Conservation (phyloP, 2,329 filamentous ascomycete species). For the Amylocarpus encephaloides region DNA sequence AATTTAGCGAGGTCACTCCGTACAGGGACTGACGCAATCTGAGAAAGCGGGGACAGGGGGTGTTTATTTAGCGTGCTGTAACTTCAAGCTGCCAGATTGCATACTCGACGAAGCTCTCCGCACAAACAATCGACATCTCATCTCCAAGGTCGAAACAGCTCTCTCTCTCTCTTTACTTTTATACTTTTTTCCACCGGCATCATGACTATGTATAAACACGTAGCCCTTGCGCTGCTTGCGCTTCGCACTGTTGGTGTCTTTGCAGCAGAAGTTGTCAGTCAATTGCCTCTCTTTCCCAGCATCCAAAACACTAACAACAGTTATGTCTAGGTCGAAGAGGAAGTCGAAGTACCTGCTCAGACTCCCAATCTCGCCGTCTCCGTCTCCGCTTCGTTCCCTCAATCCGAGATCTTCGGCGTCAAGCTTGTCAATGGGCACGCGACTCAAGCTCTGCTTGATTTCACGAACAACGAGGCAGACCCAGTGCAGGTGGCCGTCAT, state of each 20-base stretch:
- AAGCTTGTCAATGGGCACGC: constrained; percentile 91
- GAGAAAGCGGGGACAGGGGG: too few species aligned
- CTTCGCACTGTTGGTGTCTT: constrained; percentile 60
- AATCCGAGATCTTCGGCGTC: constrained; percentile 75
- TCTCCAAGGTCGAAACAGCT: neutral
- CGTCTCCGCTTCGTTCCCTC: constrained; percentile 55
- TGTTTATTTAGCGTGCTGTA: neutral
- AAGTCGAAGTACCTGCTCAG: constrained; percentile 17
- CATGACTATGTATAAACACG: constrained; percentile 71
- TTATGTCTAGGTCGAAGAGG: constrained; percentile 21
- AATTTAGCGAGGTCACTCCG: neutral
- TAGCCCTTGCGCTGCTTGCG: constrained; percentile 65
- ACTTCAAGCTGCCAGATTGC: neutral
- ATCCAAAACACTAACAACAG: constrained; percentile 10
- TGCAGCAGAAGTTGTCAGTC: constrained; percentile 53
- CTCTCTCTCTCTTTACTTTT: neutral
- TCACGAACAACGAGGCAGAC: constrained; percentile 75
- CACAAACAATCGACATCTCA: neutral
- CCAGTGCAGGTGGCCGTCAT: constrained; percentile 72
- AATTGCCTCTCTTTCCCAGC: constrained; percentile 12
- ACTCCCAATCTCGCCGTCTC: constrained; percentile 55
- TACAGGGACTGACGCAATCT: too few species aligned
- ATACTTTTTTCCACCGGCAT: constrained; percentile 24
- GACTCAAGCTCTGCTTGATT: constrained; percentile 73
- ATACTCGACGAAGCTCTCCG: neutral